Evolutionary conservation across 495 filamentous ascomycete genomes (phyloP).

Genomic region (Penicillium cataractarum): DNA sequence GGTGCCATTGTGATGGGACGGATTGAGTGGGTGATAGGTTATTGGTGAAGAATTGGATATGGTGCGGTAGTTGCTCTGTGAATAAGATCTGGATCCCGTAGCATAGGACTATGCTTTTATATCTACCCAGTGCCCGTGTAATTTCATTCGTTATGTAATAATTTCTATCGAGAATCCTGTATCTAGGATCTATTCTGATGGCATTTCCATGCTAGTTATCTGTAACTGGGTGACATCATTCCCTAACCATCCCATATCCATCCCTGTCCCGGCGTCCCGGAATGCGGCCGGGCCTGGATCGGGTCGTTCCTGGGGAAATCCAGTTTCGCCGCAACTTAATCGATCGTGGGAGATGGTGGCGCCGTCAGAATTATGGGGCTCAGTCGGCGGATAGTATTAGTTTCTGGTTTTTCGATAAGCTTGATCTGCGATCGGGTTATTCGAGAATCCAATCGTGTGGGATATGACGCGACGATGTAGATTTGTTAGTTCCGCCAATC

Average conservation of each 20-base stretch:
- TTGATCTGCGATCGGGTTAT: neutral
- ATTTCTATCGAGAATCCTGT: neutral
- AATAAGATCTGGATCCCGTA: neutral
- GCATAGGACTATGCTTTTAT: neutral
- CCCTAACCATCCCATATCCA: too few species aligned
- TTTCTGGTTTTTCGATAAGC: neutral
- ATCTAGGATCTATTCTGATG: neutral
- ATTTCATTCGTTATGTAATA: neutral
- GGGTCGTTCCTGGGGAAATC: slow-evolving; percentile 6
- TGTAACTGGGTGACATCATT: slow-evolving; percentile 11
- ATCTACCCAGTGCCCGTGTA: neutral
- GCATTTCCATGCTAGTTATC: neutral
- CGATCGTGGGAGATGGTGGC: neutral
- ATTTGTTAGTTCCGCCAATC: neutral
- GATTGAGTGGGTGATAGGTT: neutral
- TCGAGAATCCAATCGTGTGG: neutral
- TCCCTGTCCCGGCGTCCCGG: too few species aligned
- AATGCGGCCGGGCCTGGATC: slow-evolving; percentile 2
- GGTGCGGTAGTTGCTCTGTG: too few species aligned
- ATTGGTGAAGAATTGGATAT: neutral
- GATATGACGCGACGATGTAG: neutral
- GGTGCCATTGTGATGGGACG: slow-evolving; percentile 40
- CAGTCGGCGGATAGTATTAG: neutral
- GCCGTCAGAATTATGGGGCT: neutral
- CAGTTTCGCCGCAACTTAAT: slow-evolving; percentile 8